Base-by-base conservation (phyloP, 2,329 filamentous ascomycete species). In the Cladosporium cucumerinum region DNA sequence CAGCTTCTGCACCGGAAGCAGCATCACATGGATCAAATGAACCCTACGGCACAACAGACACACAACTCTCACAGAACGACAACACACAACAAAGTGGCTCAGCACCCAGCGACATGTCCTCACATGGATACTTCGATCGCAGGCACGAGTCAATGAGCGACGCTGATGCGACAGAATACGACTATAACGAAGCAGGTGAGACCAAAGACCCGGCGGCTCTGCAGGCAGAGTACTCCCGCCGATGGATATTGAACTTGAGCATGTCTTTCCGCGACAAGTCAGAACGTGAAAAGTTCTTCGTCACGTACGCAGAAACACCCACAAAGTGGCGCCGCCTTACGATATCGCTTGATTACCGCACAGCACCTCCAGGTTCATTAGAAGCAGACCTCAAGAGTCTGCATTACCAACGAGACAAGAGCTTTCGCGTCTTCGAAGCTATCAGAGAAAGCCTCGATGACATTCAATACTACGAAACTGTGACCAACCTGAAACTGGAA, bases 201-300 rank as follows among this genome's bases (percentile, higher is more conserved):
- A 74, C 73, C 32, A 70, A 78, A 14, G 79, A 90, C 72, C 86
- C 90, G 61, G 80, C 82, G 61, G 82, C 86, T 71, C 85, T 97
- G 69, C 87, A 90, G 69, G 87, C 91, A 68, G 94, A 98, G 77
- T 84, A 97, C 63, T 93, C 97, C 73, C 86, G 64, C 30, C 61
- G 71, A 73, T 99, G 95, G 95, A 98, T 99, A 66, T 82, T 99
- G 70, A 99, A 99, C 74, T 84, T 98, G 66, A 97, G 93, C 78
- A 97, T 99, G 95, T 93, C 97, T 77, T 99, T 97, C 77, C 87
- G 93, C 66, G 95, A 99, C 79, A 89, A 90, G 72, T 96, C 93
- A 14, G 91, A 91, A 71, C 86, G 94, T 51, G 95, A 99, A 77
- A 99, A 99, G 77, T 98, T 98, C 81, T 99, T 98, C 77, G 89